A percentile compares a stretch with the other conserved stretches of the same genome.
These are phyloP conservation scores for Penicillium hesseltinei DNA, from an alignment of 2,329 filamentous ascomycete genomes.

Conservation along the genomic window DNA sequence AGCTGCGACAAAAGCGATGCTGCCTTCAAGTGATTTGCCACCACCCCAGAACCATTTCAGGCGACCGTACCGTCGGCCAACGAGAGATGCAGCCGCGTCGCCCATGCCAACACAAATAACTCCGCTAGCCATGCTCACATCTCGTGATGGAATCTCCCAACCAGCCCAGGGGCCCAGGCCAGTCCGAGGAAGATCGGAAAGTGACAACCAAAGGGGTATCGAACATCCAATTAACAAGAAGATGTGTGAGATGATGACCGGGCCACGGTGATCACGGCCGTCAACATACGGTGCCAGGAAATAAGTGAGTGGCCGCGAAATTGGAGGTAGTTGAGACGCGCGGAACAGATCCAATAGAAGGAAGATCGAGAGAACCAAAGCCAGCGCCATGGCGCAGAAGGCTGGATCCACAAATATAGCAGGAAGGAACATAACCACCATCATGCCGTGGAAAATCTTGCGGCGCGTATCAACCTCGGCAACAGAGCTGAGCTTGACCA, in stretches of 20 bases:
- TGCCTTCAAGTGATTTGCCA: conserved; percentile 90
- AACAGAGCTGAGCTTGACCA: conserved; percentile 70
- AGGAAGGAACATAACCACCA: conserved; percentile 93
- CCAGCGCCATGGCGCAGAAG: conserved; percentile 77
- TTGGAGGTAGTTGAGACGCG: conserved; percentile 84
- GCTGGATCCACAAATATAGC: conserved; percentile 82
- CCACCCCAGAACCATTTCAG: conserved; percentile 96
- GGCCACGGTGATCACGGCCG: conserved; percentile 85
- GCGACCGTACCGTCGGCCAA: conserved; percentile 81
- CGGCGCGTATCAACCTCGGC: conserved; percentile 93
- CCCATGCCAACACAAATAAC: conserved; percentile 94
- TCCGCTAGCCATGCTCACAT: conserved; percentile 87
- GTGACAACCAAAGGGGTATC: conserved; percentile 85
- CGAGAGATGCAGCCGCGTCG: conserved; percentile 86
- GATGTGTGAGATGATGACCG: conserved; percentile 93
- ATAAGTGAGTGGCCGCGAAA: conserved; percentile 78
- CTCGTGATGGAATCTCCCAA: conserved; percentile 72
- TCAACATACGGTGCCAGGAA: conserved; percentile 95
- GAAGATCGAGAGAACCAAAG: conserved; percentile 77
- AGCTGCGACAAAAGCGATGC: conserved; percentile 73
- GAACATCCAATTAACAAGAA: conserved; percentile 94
- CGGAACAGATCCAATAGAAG: conserved; percentile 84
- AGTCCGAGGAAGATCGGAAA: conserved; percentile 65
- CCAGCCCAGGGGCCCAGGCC: conserved; percentile 59
- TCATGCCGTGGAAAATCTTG: conserved; percentile 98